Percentiles rank a stretch among this genome's conserved stretches.
Evolutionary conservation across 1,139 yeast species (phyloP).

Genomic region (Saccharomycopsis hybrid): DNA sequence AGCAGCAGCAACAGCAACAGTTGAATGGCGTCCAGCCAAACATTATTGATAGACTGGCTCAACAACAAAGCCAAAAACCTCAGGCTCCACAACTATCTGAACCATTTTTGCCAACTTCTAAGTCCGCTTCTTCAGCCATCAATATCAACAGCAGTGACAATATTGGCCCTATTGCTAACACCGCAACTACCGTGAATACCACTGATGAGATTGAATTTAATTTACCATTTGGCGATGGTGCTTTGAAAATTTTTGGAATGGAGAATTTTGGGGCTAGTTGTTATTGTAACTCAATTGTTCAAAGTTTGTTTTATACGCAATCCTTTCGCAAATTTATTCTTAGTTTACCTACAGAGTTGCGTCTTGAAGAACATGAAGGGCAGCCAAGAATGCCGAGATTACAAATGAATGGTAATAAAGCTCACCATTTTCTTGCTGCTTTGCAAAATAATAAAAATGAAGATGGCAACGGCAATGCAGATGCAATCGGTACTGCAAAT

Average conservation of each 20-base stretch:
- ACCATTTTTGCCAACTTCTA: slow-evolving; percentile 3
- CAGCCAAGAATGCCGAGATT: slow-evolving; percentile 33
- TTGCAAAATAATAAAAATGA: slow-evolving; percentile 9
- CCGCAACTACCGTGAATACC: neutral
- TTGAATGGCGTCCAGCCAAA: too few relatives aligned
- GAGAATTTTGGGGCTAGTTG: slow-evolving; percentile 96
- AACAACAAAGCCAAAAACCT: neutral
- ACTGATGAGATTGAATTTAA: slow-evolving; percentile 4
- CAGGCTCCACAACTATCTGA: neutral
- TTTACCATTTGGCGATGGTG: slow-evolving; percentile 53
- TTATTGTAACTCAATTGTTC: slow-evolving; percentile 87
- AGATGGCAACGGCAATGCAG: slow-evolving; percentile 4
- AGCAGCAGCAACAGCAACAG: too few relatives aligned
- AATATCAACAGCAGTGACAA: neutral
- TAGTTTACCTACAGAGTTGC: slow-evolving; percentile 34
- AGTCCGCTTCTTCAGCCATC: neutral
- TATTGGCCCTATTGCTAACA: neutral
- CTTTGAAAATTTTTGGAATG: slow-evolving; percentile 78
- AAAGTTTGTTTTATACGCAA: slow-evolving; percentile 73
- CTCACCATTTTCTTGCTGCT: slow-evolving; percentile 24
- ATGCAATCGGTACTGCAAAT: neutral
- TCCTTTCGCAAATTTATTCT: slow-evolving; percentile 59
- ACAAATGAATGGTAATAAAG: slow-evolving; percentile 37
- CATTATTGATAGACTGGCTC: too few relatives aligned
- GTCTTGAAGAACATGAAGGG: slow-evolving; percentile 11